Base-by-base conservation (phyloP, 1,284 basidiomycete genomes). In the Hymenochaete sp. region DNA sequence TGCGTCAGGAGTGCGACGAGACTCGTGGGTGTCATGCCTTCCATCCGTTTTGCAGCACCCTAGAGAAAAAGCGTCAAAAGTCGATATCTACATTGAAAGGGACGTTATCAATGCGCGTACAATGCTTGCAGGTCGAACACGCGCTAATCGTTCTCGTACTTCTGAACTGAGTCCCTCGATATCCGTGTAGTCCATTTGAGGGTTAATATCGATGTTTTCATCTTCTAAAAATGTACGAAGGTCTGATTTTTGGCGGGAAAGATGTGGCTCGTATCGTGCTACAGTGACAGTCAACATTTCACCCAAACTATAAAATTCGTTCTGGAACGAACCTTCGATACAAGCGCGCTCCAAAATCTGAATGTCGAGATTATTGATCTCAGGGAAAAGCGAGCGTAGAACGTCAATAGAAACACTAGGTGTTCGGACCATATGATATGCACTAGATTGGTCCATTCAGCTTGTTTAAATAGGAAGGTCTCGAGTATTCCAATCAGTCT, bases 21-120 rank as follows among this genome's bases (percentile, higher is more conserved):
- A 1, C 77, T 76, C 0, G 79, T 71, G 2, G 87, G 84, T 5
- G 88, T 91, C 75, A 91, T 87, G 5, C 87, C 87, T 56, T 91
- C 87, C 78, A 91, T 88, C 26, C 88, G 68, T 59, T 88, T 88
- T 13, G 82, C 88, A 10, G 82, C 81, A 18, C 87, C 88, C 86
- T 89, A 41, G 21, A 40, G 14, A 16, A 49, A 38, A 4, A 13
- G 38, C 16, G 25, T 24, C 3, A n/a, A n/a, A 29, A 22, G 16
- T 25, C 11, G 6, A 44, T 19, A 36, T 22, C n/a, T 9, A 14
- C 29, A 19, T 26, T 5, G 2, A 14, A 19, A 21, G 5, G 3
- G 29, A 18, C 8, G 6, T 22, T 7, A 51, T 9, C 38, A 5
- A 8, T 26, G 13, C 13, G n/a, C 44, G 61, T 52, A 87, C 83